Evolutionary conservation across 768 basidiomycete species (phyloP), one percentile per base, ranked within the genome.

Genomic region (Megacollybia marginata): DNA sequence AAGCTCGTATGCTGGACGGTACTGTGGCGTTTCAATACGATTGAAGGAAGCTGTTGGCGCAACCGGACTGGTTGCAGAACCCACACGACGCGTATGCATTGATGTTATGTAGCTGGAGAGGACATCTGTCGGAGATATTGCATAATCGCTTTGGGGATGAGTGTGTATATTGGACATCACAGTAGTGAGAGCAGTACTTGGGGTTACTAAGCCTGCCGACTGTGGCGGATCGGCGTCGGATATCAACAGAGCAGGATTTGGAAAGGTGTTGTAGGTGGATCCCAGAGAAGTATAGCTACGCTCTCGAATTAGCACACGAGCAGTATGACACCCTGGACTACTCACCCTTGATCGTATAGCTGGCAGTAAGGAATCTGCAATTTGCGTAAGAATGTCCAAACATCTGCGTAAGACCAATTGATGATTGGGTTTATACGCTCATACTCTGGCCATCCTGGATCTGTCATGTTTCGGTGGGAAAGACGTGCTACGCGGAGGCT

Each of bases 251-350:
- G 89, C 83, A 2, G 95, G 94, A 59, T 98, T 98, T 0, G 84
- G 92, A 62, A 85, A 86, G 0, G 96, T 98, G 68, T 98, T 96
- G 67, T 81, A 90, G 8, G 88, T 92, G 10, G 94, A 96, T 15
- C 96, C 95, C 16, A 99, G 80, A 5, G 95, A 97, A 2, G 96
- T 99, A 66, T 95, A 99, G n/a, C 93, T 95, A 54, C 42, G 33
- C 33, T 9, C 20, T 18, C 35, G 31, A 18, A n/a, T 1, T 45
- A 45, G 42, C 52, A 35, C 52, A 48, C 19, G 38, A 3, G 46
- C 4, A 35, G 12, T 23, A 45, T 18, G 28, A 19, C 32, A 44
- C 28, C 48, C 16, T 46, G 47, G 10, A 46, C 47, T 10, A 64
- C 83, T 49, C 51, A 94, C 88, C 95, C 96, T 67, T 88, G 73